Evolutionary conservation across 805 yeast genomes (phyloP).

Genomic region (Nakazawaea peltata): DNA sequence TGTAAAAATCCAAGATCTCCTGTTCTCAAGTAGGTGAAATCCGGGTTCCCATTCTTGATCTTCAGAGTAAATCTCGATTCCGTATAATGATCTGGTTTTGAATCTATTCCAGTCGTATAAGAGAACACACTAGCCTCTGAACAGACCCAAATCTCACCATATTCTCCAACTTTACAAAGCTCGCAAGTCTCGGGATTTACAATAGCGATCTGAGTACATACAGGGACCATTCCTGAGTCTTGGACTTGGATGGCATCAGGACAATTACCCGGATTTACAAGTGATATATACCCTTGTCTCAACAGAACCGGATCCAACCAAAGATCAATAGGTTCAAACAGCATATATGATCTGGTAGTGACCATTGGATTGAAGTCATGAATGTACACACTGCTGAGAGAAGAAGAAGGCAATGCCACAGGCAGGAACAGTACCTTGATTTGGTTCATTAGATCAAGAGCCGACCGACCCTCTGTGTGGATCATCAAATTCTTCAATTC

Average conservation of each 20-base stretch:
- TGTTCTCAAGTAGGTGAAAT: slow-evolving; percentile 67
- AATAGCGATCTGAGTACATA: slow-evolving; percentile 86
- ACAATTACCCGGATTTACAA: slow-evolving; percentile 65
- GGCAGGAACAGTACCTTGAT: slow-evolving; percentile 56
- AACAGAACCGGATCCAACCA: slow-evolving; percentile 83
- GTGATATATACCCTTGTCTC: slow-evolving; percentile 79
- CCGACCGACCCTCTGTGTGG: slow-evolving; percentile 69
- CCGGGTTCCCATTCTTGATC: slow-evolving; percentile 56
- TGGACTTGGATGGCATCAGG: slow-evolving; percentile 71
- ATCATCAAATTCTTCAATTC: slow-evolving; percentile 78
- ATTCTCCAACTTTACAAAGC: slow-evolving; percentile 81
- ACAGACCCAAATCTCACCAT: slow-evolving; percentile 95
- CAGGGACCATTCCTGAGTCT: slow-evolving; percentile 95
- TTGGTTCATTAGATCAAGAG: slow-evolving; percentile 45
- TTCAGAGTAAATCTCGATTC: slow-evolving; percentile 53
- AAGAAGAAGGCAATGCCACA: slow-evolving; percentile 56
- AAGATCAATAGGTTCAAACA: slow-evolving; percentile 80
- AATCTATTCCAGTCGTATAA: slow-evolving; percentile 38
- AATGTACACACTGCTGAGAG: slow-evolving; percentile 71
- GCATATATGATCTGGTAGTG: slow-evolving; percentile 78
- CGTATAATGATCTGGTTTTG: slow-evolving; percentile 36
- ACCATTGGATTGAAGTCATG: slow-evolving; percentile 79
- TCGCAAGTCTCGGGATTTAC: slow-evolving; percentile 88
- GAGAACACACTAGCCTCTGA: slow-evolving; percentile 74
- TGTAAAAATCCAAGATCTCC: slow-evolving; percentile 94